Conservation (phyloP, 23 red algal species). For the Gracilaria caudata region DNA sequence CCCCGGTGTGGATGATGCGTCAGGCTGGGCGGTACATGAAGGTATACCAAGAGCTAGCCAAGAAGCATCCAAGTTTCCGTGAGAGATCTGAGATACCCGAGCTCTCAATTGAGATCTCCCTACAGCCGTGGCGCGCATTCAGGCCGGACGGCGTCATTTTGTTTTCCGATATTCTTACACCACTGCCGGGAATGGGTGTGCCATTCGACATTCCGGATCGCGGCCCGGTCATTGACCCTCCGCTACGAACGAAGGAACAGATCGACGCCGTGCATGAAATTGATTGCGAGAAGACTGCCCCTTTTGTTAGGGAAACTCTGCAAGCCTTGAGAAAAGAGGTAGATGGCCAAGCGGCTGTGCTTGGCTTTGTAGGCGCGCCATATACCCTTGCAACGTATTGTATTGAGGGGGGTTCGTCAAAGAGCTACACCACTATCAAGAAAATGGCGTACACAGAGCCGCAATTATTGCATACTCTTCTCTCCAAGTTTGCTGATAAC, state of each 20-base stretch:
- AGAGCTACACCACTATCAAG: conserved; percentile 92
- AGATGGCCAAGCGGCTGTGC: conserved; percentile 75
- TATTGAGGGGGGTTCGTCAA: conserved; percentile 93
- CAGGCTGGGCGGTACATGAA: conserved; percentile 98
- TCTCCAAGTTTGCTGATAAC: conserved; percentile 93
- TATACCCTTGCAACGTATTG: conserved; percentile 98
- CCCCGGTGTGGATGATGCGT: conserved; percentile 99
- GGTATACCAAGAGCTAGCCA: conserved; percentile 94
- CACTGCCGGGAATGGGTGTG: conserved; percentile 96
- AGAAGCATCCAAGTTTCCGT: conserved; percentile 94
- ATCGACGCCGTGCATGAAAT: conserved; percentile 81
- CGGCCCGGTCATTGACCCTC: conserved; percentile 87
- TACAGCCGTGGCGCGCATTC: conserved; percentile 96
- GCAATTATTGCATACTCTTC: conserved; percentile 80
- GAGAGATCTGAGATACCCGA: conserved; percentile 93
- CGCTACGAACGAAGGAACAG: conserved; percentile 79
- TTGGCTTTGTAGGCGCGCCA: conserved; percentile 96
- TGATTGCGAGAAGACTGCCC: conserved; percentile 78
- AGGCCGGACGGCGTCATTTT: conserved; percentile 96
- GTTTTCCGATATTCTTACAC: conserved; percentile 98
- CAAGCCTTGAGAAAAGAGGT: conserved; percentile 83
- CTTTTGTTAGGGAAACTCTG: conserved; percentile 95
- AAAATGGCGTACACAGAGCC: conserved; percentile 94
- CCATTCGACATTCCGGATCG: conserved; percentile 95
- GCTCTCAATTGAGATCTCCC: conserved; percentile 96